phyloP scores from a whole-genome alignment of 1,284 basidiomycete genomes.

The Heterobasidion annosum region DNA sequence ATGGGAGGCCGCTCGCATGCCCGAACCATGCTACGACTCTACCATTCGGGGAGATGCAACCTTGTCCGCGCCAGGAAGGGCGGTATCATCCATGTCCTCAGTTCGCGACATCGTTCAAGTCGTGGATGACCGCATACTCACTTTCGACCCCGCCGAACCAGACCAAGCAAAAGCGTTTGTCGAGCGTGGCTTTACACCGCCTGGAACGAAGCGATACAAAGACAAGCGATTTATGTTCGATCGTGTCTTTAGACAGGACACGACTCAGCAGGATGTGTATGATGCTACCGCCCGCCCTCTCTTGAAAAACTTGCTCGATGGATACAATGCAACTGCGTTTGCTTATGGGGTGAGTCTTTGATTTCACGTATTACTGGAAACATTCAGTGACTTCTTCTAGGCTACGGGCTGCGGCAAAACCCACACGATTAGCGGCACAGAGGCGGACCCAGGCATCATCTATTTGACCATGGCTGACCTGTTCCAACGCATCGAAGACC shows the following conservation, averaged over 20 bases:
- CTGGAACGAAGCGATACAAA: slow-evolving; percentile 85
- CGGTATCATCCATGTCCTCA: slow-evolving; percentile 38
- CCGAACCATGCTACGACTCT: slow-evolving; percentile 58
- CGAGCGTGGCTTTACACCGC: slow-evolving; percentile 72
- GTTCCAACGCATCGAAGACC: slow-evolving; percentile 82
- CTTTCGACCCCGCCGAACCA: slow-evolving; percentile 92
- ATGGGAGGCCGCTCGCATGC: slow-evolving; percentile 77
- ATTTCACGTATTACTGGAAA: not conserved
- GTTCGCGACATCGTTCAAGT: slow-evolving; percentile 73
- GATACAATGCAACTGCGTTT: slow-evolving; percentile 96
- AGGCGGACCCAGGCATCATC: slow-evolving; percentile 83
- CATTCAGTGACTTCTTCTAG: slow-evolving; percentile 31
- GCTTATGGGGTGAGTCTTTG: slow-evolving; percentile 79
- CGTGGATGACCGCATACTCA: slow-evolving; percentile 80
- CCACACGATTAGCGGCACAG: slow-evolving; percentile 91
- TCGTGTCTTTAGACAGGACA: slow-evolving; percentile 75
- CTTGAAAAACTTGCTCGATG: slow-evolving; percentile 77
- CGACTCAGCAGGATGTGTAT: slow-evolving; percentile 81
- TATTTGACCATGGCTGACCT: slow-evolving; percentile 96
- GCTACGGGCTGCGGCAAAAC: slow-evolving; percentile 98
- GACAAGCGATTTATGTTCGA: slow-evolving; percentile 96
- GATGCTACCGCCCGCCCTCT: slow-evolving; percentile 79
- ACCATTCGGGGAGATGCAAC: slow-evolving; percentile 76
- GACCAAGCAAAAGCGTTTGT: slow-evolving; percentile 69
- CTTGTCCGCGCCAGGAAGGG: slow-evolving; percentile 57